Evolutionary conservation across 495 filamentous ascomycete species (phyloP), one percentile per base, ranked within the genome.

Genomic region (Apiosordaria backusii): DNA sequence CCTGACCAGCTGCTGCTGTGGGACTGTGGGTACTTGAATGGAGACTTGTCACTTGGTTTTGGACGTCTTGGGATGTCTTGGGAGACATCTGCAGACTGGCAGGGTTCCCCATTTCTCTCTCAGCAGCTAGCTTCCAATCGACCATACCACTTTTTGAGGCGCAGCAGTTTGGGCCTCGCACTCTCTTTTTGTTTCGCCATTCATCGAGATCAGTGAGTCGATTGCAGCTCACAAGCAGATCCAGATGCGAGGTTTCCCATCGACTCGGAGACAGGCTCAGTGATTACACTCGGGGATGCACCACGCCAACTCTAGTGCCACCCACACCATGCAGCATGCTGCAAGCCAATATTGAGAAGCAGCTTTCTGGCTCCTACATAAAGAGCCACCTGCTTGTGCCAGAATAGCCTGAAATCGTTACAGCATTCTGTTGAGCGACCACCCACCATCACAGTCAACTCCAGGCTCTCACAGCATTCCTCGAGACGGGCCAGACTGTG

Each of bases 151-250:
- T 57, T 60, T 40, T 13, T 26, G 67, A 61, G 67, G 67, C 67
- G 67, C 67, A 68, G 67, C 67, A 25, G 59, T 65, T 62, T 68
- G 35, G 5, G 35, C 1, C 18, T 55, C 52, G 52, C n/a, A 18
- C 21, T 55, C 22, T 21, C 52, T 9, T 55, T 22, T 21, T 55
- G n/a, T 1, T 22, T 55, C n/a, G n/a, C 26, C 9, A 21, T 21
- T 24, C 4, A 19, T 13, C 45, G n/a, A 25, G 60, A 63, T 55
- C 52, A 55, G n/a, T 23, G 52, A 55, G 52, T 55, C n/a, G 52
- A 55, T 23, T 55, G 52, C 52, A 4, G 52, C n/a, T 55, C 52
- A 55, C 35, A 45, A 45, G 35, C 35, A 45, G 9, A 45, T 45
- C 35, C 35, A 45, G 35, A 45, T 45, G 16, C 35, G 35, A 45